Evolutionary conservation across 2,329 filamentous ascomycete species (phyloP), one percentile per base, ranked within the genome.

Genomic region (Trichoderma simmonsii): DNA sequence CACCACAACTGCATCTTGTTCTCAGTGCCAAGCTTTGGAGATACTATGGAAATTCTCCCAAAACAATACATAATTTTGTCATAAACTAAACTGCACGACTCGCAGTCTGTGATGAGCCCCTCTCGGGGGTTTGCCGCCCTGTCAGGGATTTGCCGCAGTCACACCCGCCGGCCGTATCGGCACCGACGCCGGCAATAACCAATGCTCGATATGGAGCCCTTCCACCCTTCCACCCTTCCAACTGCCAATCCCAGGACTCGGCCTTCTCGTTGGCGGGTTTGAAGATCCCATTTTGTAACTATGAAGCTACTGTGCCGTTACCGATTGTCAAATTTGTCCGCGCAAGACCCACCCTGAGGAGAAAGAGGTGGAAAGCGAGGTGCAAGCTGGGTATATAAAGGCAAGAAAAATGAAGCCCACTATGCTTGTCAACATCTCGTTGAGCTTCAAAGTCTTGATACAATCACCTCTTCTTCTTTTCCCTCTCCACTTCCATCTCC

Each of bases 321-420:
- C 56, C 9, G 18, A 54, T 11, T 59, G 28, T 57, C 28, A 61
- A 62, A 48, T 15, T 62, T 51, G 57, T n/a, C 39, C 67, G 57
- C 30, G 15, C 28, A 56, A 8, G 60, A 8, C 60, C 48, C 59
- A 64, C 60, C 7, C 2, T 11, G 30, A 32, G n/a, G 15, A 57
- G 15, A 54, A 34, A 3, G 48, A 70, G 60, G 32, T 14, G n/a
- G 15, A 57, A n/a, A 54, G 26, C 3, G 48, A 70, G 60, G 32
- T 14, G 15, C 57, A 54, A n/a, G 12, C 1, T 43, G 39, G 39
- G 39, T 70, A 71, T 71, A 71, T 71, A 71, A 51, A 71, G 26
- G 1, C 18, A 21, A 21, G 11, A 11, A 36, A n/a, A 1, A 60
- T 65, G 68, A 57, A 64, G 43, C 24, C 24, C 7, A 21, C 30